A percentile compares a stretch with the other conserved stretches of the same genome.
Evolutionary conservation across 2,329 filamentous ascomycete genomes (phyloP).

Genomic region (Endoconidiophora polonica): DNA sequence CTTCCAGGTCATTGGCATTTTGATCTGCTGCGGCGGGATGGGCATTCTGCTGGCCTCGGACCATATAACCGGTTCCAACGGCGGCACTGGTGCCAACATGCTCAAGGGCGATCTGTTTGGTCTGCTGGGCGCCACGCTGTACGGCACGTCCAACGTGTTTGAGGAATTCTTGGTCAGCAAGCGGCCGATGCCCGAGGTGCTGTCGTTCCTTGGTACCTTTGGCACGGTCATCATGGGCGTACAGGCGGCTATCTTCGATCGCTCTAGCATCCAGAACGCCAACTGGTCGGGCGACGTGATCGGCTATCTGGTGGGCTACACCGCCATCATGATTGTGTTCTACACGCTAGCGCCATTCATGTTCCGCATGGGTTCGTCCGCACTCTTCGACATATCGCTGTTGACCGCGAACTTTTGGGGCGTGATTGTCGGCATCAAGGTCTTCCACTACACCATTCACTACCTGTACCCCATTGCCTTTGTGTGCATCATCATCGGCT

Average conservation of each 20-base stretch:
- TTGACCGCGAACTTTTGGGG: slow-evolving; percentile 96
- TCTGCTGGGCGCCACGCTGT: slow-evolving; percentile 73
- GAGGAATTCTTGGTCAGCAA: slow-evolving; percentile 90
- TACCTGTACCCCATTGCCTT: slow-evolving; percentile 94
- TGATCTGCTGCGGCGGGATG: slow-evolving; percentile 81
- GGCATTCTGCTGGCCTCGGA: slow-evolving; percentile 76
- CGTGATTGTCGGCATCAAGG: slow-evolving; percentile 74
- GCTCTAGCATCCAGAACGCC: slow-evolving; percentile 47
- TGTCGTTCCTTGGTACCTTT: slow-evolving; percentile 79
- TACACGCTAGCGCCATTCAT: slow-evolving; percentile 77
- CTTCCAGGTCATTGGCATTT: slow-evolving; percentile 70
- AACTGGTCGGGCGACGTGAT: slow-evolving; percentile 51
- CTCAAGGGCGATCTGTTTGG: slow-evolving; percentile 89
- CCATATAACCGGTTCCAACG: slow-evolving; percentile 62
- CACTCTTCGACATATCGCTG: slow-evolving; percentile 92
- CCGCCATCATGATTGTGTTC: slow-evolving; percentile 65
- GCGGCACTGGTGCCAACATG: slow-evolving; percentile 49
- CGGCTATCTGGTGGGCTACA: slow-evolving; percentile 83
- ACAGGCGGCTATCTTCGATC: slow-evolving; percentile 85
- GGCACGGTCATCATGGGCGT: slow-evolving; percentile 82
- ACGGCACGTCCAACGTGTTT: slow-evolving; percentile 78
- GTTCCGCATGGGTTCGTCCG: slow-evolving; percentile 75
- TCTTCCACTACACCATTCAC: slow-evolving; percentile 67
- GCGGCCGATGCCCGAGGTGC: slow-evolving; percentile 77
- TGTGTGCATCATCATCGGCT: slow-evolving; percentile 72